Percentiles rank a stretch among this genome's conserved stretches.
Evolutionary conservation across 73 alveolate genomes (phyloP).

Genomic region (Tetrahymena thermophila): DNA sequence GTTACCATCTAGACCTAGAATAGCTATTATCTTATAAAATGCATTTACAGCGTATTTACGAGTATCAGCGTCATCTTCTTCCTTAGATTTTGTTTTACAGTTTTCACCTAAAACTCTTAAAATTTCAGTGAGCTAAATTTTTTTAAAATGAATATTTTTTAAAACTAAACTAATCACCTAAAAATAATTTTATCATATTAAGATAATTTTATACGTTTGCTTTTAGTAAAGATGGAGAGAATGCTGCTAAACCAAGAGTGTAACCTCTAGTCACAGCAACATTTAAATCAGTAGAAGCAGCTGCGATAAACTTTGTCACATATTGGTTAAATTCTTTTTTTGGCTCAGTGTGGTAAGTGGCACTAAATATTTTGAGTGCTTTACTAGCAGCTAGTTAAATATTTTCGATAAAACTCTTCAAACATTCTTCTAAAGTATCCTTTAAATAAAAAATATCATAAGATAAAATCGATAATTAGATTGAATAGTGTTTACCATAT

Average conservation of each 20-base stretch:
- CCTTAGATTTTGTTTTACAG: conserved; percentile 26
- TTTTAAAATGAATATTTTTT: neutral
- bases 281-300: neutral
- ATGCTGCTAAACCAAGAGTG: conserved; percentile 18
- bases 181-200: no score
- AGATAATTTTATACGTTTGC: neutral
- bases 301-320: neutral
- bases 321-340: neutral
- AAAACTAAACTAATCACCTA: no score
- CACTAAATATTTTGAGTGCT: neutral
- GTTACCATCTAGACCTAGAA: neutral
- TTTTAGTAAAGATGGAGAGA: conserved; percentile 10
- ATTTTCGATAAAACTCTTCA: neutral
- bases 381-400: neutral
- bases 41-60: conserved; percentile 26
- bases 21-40: neutral
- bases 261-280: conserved; percentile 18
- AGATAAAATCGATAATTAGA: neutral
- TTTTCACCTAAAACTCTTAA: conserved; percentile 5
- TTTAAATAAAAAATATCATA: neutral
- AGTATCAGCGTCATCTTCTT: conserved; percentile 28
- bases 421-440: neutral
- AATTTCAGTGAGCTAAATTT: neutral
- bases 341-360: neutral
- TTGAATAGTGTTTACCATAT: neutral